These are phyloP conservation scores for Cyberlindnera mississippiensis DNA, from an alignment of 805 yeast species.

Conservation along the genomic window DNA sequence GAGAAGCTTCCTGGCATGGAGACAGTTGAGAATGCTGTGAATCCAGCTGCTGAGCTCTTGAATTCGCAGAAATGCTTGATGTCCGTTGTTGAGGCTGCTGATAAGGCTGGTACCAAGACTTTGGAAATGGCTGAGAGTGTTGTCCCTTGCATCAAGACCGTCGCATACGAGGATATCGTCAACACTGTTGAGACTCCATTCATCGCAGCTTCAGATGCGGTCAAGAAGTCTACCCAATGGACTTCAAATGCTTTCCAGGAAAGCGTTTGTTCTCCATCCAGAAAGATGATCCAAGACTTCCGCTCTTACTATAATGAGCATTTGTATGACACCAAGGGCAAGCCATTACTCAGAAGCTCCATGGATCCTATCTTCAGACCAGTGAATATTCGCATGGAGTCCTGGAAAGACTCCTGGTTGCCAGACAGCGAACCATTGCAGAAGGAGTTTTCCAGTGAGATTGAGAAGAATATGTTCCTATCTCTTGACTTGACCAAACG, in stretches of 20 bases:
- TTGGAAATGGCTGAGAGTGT: conserved; percentile 53
- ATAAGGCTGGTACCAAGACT: conserved; percentile 51
- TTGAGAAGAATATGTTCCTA: conserved; percentile 47
- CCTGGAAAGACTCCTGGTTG: conserved; percentile 39
- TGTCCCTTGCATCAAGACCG: conserved; percentile 57
- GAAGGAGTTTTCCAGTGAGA: conserved; percentile 50
- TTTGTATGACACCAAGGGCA: conserved; percentile 55
- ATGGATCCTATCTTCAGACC: conserved; percentile 63
- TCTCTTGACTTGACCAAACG: conserved; percentile 37
- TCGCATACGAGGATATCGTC: conserved; percentile 45
- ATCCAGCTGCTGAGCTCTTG: conserved; percentile 28
- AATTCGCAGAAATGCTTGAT: conserved; percentile 33
- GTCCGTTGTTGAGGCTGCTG: conserved; percentile 44
- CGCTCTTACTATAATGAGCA: conserved; percentile 49
- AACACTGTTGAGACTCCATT: conserved; percentile 51
- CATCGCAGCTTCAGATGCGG: conserved; percentile 39
- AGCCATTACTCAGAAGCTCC: conserved; percentile 57
- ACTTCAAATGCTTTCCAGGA: conserved; percentile 31
- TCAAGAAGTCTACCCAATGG: conserved; percentile 34
- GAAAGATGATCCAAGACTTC: conserved; percentile 41
- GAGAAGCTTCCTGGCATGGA: conserved; percentile 36
- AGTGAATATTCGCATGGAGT: conserved; percentile 49
- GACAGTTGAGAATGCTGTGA: conserved; percentile 29
- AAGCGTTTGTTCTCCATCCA: conserved; percentile 44
- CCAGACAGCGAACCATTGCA: conserved; percentile 44